Base-by-base conservation (phyloP, 2,329 filamentous ascomycete species). In the Cladophialophora psammophila region DNA sequence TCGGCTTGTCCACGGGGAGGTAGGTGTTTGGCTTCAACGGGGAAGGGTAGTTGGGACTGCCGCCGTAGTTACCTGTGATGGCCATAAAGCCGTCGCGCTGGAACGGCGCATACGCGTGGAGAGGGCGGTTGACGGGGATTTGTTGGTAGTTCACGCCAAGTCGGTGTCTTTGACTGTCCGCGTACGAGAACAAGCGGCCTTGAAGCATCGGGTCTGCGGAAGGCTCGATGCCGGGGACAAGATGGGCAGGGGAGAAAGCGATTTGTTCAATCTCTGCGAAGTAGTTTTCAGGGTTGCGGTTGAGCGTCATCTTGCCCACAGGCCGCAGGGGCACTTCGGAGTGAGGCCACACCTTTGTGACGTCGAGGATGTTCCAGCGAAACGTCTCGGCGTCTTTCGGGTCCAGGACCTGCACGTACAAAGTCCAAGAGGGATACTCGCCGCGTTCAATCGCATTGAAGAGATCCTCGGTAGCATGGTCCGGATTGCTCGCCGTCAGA, bases 341-440 rank as follows among this genome's bases (percentile, higher is more conserved):
- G 67, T 90, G 86, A 2, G 88, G 88, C 88, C 89, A 91, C 71
- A 89, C 84, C 78, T 91, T 90, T 58, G 89, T 91, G 66, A 90
- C 78, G 73, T 91, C 90, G 66, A 92, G 89, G 69, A 91, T 80
- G 77, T 88, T 89, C 81, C 84, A 88, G 54, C 80, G 80, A 75
- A 87, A 87, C 65, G 84, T 83, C 74, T 89, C 84, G 3, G 87
- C 88, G 71, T 90, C 82, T 68, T 87, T 84, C 0, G 87, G 87
- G 15, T 83, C 85, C 68, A 91, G 82, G 7, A 87, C 82, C 77
- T 91, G 90, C 1, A 90, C 82, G 69, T 87, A 88, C 68, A 86
- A 83, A 18, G 83, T 87, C 89, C 89, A 91, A 31, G 81, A 85
- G 4, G 88, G 88, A 71, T 83, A 82, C 10, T 91, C 85, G 48